Evolutionary conservation across 1,139 yeast species (phyloP).

Genomic region (Kodamaea sp.): DNA sequence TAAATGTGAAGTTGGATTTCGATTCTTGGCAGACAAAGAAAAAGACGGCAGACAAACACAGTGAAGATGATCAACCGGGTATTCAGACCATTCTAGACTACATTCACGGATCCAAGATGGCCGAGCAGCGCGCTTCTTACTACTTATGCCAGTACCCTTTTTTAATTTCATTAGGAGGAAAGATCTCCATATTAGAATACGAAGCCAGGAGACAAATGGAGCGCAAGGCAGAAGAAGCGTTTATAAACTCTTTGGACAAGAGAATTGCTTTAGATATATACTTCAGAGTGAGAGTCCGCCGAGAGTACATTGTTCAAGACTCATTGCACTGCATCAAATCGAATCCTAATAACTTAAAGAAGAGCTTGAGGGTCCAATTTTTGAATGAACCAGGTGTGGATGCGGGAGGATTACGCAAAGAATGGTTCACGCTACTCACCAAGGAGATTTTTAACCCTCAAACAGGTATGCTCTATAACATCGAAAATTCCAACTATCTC

Average conservation of each 20-base stretch:
- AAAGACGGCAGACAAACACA: conserved; percentile 7
- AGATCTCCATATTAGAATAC: conserved; percentile 76
- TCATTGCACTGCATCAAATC: conserved; percentile 66
- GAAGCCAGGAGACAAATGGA: conserved; percentile 86
- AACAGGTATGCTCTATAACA: conserved; percentile 60
- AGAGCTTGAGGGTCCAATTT: conserved; percentile 76
- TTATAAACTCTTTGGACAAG: conserved; percentile 69
- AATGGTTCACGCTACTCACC: conserved; percentile 82
- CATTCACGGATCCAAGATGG: conserved; percentile 38
- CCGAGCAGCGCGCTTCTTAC: conserved; percentile 34
- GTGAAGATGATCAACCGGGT: conserved; percentile 22
- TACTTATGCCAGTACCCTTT: conserved; percentile 85
- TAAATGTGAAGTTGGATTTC: conserved; percentile 75
- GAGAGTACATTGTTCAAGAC: conserved; percentile 70
- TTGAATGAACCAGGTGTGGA: conserved; percentile 89
- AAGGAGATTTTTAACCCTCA: conserved; percentile 67
- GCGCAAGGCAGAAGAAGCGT: conserved; percentile 86
- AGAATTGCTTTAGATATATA: conserved; percentile 64
- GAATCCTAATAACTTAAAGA: conserved; percentile 65
- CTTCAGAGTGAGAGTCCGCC: conserved; percentile 65
- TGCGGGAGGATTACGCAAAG: conserved; percentile 91
- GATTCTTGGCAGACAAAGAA: conserved; percentile 70
- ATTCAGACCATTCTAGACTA: conserved; percentile 46
- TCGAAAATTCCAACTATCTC: conserved; percentile 67
- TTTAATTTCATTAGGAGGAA: conserved; percentile 76